Evolutionary conservation across 192 early-diverging fungal species (phyloP), one percentile per base, ranked within the genome.

Genomic region (Mortierella alpina): DNA sequence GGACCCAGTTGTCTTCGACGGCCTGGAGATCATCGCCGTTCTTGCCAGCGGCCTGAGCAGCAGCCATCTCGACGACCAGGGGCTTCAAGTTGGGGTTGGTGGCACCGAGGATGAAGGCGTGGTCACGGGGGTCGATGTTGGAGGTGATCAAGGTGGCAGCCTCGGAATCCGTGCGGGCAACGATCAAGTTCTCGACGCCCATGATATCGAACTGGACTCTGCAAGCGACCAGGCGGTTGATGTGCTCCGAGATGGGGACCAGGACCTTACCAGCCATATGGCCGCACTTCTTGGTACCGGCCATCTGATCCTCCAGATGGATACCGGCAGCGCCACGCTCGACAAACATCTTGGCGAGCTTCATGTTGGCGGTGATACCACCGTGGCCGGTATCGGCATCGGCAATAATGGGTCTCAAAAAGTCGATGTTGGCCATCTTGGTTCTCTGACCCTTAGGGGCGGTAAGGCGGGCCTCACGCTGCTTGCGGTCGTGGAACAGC

Each of bases 241-340:
- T 97, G 88, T 99, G 97, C 86, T 99, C 96, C 5, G 93, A 93
- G 48, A 98, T 95, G 20, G 97, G 97, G 7, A 99, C 97, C n/a
- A 99, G 84, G 41, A 99, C 97, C 84, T 99, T 99, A 58, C 97
- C 97, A 56, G 96, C 97, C 97, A 99, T 99, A 85, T 99, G 97
- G 18, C 97, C 97, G 83, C 97, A 99, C 90, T 99, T 99, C 83
- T 99, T 99, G 76, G 95, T 97, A 72, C 95, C 93, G 23, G 97
- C 92, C 46, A 94, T 92, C 84, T 97, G 95, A 86, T 97, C 95
- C 84, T 97, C 95, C 50, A 80, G 48, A 75, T 98, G 96, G 82
- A 98, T 95, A 80, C 96, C 96, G 41, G 96, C 96, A 31, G 96
- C 96, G 62, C 96, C 96, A 55, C 95, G 91, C 86, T 98, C 95